phyloP scores from a whole-genome alignment of 768 basidiomycete species.

The Auricularia sp. region DNA sequence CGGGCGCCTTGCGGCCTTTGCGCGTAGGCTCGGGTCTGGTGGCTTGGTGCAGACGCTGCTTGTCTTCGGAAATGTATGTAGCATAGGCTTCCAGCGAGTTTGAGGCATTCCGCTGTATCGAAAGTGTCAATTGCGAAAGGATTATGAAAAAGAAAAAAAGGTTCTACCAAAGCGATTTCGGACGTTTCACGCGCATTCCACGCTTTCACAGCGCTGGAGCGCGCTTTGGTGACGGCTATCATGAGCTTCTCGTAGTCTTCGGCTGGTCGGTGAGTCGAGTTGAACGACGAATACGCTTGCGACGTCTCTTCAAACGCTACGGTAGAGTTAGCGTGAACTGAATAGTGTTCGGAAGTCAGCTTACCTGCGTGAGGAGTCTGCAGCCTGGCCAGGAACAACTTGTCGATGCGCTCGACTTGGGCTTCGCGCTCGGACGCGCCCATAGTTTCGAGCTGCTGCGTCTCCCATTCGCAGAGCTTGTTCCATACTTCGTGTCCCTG shows the following conservation, averaged over 20 bases:
- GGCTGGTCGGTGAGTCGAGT: slow-evolving; percentile 62
- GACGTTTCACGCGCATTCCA: slow-evolving; percentile 53
- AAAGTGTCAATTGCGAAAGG: background rate
- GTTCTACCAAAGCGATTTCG: slow-evolving; percentile 50
- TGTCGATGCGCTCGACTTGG: slow-evolving; percentile 43
- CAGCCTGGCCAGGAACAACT: slow-evolving; percentile 54
- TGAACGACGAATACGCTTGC: slow-evolving; percentile 81
- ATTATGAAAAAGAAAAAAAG: background rate
- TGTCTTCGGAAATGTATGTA: slow-evolving; percentile 53
- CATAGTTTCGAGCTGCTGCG: slow-evolving; percentile 49
- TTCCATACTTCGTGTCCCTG: slow-evolving; percentile 72
- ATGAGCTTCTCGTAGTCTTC: slow-evolving; percentile 71
- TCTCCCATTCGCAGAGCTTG: slow-evolving; percentile 61
- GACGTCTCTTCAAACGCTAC: slow-evolving; percentile 75
- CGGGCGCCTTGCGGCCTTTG: slow-evolving; percentile 4
- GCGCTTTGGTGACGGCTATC: slow-evolving; percentile 65
- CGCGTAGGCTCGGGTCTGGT: slow-evolving; percentile 28
- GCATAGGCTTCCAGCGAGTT: slow-evolving; percentile 51
- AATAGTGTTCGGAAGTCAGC: background rate
- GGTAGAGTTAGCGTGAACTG: background rate
- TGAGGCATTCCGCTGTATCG: slow-evolving; percentile 11
- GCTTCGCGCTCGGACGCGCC: slow-evolving; percentile 1
- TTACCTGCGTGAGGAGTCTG: slow-evolving; percentile 67
- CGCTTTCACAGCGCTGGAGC: slow-evolving; percentile 46
- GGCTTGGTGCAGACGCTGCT: slow-evolving; percentile 35